These are phyloP conservation scores for Hanseniaspora nectarophila DNA, from an alignment of 805 yeast genomes.

Conservation along the genomic window DNA sequence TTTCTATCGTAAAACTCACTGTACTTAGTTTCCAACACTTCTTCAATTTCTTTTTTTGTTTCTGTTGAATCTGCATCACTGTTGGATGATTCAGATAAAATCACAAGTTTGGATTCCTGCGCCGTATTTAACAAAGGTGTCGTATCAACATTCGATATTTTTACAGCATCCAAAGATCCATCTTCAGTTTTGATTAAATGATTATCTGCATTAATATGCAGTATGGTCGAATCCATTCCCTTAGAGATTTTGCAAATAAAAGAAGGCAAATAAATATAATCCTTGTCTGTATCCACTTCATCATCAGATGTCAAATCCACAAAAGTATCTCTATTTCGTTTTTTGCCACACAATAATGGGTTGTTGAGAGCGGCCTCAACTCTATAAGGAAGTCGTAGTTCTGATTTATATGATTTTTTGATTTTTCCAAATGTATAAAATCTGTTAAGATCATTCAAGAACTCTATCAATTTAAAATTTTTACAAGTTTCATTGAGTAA, in stretches of 20 bases:
- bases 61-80: not conserved
- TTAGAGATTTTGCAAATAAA: not conserved
- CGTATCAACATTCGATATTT: not conserved
- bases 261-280: not conserved
- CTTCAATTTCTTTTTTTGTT: not conserved
- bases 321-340: not conserved
- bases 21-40: not conserved
- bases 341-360: not conserved
- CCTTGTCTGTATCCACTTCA: not conserved
- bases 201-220: too few relatives aligned
- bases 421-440: not conserved
- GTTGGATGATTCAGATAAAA: too few relatives aligned
- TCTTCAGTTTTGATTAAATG: not conserved
- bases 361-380: not conserved
- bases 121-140: not conserved
- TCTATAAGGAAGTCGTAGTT: not conserved
- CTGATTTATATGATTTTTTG: not conserved
- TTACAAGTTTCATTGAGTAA: not conserved
- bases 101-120: not conserved
- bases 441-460: not conserved
- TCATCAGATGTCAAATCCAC: not conserved
- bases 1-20: constrained; percentile 16
- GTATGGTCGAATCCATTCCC: not conserved
- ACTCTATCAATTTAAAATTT: not conserved
- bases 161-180: not conserved